These are phyloP conservation scores for Penicillium atrosanguineum DNA, from an alignment of 495 filamentous ascomycete genomes.

Conservation along the genomic window DNA sequence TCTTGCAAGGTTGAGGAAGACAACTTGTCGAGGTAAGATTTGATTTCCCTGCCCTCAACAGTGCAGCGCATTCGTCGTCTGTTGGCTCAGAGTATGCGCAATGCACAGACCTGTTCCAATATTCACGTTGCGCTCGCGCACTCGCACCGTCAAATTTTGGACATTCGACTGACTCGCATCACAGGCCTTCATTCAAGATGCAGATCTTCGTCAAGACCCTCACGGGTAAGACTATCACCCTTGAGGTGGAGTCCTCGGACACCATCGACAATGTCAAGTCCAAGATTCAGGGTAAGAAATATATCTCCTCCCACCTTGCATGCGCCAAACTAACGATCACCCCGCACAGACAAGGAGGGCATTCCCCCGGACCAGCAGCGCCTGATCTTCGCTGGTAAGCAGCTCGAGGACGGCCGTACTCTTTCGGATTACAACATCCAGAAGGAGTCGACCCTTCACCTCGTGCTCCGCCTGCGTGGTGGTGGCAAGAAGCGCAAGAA, in stretches of 20 bases:
- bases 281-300: slow-evolving; percentile 69
- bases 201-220: slow-evolving; percentile 99
- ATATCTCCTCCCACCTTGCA: background rate
- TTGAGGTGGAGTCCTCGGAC: slow-evolving; percentile 99
- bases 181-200: slow-evolving; percentile 67
- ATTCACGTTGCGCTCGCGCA: background rate
- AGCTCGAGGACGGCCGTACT: slow-evolving; percentile 98
- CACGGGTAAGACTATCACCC: slow-evolving; percentile 99
- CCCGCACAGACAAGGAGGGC: slow-evolving; percentile 87
- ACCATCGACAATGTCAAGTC: slow-evolving; percentile 99
- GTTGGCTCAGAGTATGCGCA: slow-evolving; percentile 3
- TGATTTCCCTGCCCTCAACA: background rate
- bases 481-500: slow-evolving; percentile 99
- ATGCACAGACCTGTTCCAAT: background rate
- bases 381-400: slow-evolving; percentile 99
- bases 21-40: slow-evolving; percentile 55
- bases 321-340: slow-evolving; percentile 12
- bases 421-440: slow-evolving; percentile 99
- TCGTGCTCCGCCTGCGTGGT: slow-evolving; percentile 97
- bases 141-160: background rate
- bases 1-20: slow-evolving; percentile 57
- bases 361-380: slow-evolving; percentile 99
- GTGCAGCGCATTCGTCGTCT: background rate
- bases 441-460: slow-evolving; percentile 99
- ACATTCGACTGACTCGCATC: slow-evolving; percentile 10